Evolutionary conservation across 2,329 filamentous ascomycete species (phyloP), one percentile per base, ranked within the genome.

Genomic region (Diaporthe longicolla): DNA sequence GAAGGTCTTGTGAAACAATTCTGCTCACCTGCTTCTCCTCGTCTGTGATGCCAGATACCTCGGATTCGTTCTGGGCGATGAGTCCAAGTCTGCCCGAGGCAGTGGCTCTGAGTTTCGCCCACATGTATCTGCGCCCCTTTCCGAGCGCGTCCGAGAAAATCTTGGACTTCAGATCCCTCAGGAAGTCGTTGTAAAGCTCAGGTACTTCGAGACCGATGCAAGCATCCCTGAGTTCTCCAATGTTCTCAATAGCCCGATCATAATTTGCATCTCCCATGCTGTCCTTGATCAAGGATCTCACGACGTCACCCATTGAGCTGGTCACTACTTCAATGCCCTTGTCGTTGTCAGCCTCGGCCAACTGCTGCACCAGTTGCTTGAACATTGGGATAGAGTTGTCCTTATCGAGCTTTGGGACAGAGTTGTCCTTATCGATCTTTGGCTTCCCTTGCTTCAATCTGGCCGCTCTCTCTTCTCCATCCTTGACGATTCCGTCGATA

Each of bases 381-480:
- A 98, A 98, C 74, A 96, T 94, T 0, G 97, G 95, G 7, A 98
- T 91, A 1, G 95, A 91, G 76, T 98, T 98, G 13, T 93, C 88
- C 0, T 89, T 81, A 2, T 86, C 86, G 89, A 98, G 98, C 74
- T 96, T 94, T 0, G 97, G 95, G 7, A 98, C 91, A 1, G 95
- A 91, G 76, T 98, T 98, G 13, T 93, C 88, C 0, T 89, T 81
- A 2, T 86, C 86, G 29, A 91, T 87, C 73, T 79, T 82, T 9
- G 76, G 79, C 65, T 77, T 77, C 19, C 74, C 68, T 61, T 77
- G 74, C 72, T 84, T 85, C 45, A 68, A 15, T 10, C 61, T 50
- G 24, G 63, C 61, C 19, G 52, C 19, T 7, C 32, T 55, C 75
- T 83, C 83, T 54, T 40, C 32, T 35, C 48, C 63, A 15, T 15